Evolutionary conservation across 371 early-diverging fungal species (phyloP), one percentile per base, ranked within the genome.

Genomic region (Apophysomyces elegans): DNA sequence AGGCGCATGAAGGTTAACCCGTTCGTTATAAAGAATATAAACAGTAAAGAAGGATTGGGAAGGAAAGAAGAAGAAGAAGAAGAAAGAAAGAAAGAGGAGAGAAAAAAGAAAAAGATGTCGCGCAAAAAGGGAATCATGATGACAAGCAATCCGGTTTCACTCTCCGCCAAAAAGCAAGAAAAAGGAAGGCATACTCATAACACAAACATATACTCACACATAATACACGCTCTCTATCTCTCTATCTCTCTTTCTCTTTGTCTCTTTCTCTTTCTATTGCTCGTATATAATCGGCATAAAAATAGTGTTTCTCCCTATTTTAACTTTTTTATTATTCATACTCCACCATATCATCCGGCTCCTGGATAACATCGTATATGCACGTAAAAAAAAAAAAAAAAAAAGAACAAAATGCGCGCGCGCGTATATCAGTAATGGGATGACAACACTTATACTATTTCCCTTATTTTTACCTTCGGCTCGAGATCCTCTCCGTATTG

Each of bases 401-500:
- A 59, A 54, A 44, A 69, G 56, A 37, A 58, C 65, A 50, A 37
- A n/a, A 56, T 46, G 13, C 35, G 46, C 32, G 4, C 18, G 26
- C 43, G 35, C 62, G 45, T 21, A 54, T 8, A 56, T 12, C 12
- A 14, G 32, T 7, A 21, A 56, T 56, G 32, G 32, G 14, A 56
- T 45, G 46, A 45, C 46, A 37, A 9, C 32, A 46, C 1, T 45
- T 59, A 62, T 38, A 59, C 54, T 44, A 26, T 47, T 56, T 44
- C 39, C 13, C 6, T 37, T 46, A 6, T 8, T 46, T 32, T 71
- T 90, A 78, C 96, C 79, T 91, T 92, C 26, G 97, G 96, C 68
- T 99, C 99, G 41, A 89, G 79, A 75, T 97, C 99, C 81, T 99
- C 99, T 37, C 96, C 98, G 77, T 92, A 97, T 78, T 99, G 99